phyloP scores from a whole-genome alignment of 2,329 filamentous ascomycete genomes.

The Claviceps sp. region DNA sequence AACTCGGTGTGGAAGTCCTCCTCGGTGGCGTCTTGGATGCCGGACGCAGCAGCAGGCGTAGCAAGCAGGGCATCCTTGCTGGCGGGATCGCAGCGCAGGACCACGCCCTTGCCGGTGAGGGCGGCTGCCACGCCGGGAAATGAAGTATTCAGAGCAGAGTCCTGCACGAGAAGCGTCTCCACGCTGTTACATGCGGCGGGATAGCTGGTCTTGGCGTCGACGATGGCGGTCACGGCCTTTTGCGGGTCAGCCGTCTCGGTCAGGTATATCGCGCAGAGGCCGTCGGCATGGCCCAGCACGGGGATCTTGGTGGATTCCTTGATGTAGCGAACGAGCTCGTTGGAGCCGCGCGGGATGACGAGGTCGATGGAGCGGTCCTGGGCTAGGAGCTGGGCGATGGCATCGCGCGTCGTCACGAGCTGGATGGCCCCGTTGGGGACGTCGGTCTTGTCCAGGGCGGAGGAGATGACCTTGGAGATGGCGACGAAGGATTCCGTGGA shows the following conservation, averaged over 20 bases:
- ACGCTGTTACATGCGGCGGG: constrained; percentile 89
- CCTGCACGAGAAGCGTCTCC: constrained; percentile 83
- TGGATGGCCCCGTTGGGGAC: constrained; percentile 84
- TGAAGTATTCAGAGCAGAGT: constrained; percentile 49
- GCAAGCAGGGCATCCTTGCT: constrained; percentile 46
- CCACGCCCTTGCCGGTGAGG: constrained; percentile 64
- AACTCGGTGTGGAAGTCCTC: constrained; percentile 82
- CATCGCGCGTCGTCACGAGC: constrained; percentile 85
- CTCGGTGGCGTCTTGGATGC: constrained; percentile 51
- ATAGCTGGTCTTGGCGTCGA: constrained; percentile 91
- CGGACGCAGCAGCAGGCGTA: constrained; percentile 28
- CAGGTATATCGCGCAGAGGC: constrained; percentile 78
- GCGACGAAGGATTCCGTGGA: constrained; percentile 89
- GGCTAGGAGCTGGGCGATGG: constrained; percentile 72
- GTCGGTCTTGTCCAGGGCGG: constrained; percentile 54
- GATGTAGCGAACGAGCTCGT: constrained; percentile 80
- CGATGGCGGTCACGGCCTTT: constrained; percentile 61
- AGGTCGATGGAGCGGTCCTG: constrained; percentile 85
- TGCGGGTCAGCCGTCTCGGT: constrained; percentile 60
- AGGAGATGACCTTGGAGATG: constrained; percentile 74
- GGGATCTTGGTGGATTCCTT: constrained; percentile 88
- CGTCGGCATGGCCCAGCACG: constrained; percentile 90
- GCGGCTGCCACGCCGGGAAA: constrained; percentile 62
- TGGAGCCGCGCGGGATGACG: constrained; percentile 83
- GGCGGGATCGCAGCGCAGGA: constrained; percentile 61